Evolutionary conservation across 306 rosid species (phyloP), one percentile per base, ranked within the genome.

Genomic region (Coriaria nepalensis): DNA sequence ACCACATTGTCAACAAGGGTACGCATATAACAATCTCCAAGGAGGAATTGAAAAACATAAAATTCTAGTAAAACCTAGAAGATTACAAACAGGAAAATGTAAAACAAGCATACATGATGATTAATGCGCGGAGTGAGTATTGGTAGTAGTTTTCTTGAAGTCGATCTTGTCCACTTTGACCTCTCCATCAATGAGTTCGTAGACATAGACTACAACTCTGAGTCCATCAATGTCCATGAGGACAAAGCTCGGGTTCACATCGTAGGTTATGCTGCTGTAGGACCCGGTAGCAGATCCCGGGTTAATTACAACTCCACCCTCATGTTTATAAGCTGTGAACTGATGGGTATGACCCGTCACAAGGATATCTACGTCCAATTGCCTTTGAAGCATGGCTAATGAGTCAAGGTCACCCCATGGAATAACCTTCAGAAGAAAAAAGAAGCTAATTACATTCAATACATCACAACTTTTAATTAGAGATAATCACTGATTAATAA

Each of bases 331-430:
- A 36, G 98, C 95, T 2, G 98, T 85, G 68, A 85, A 90, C 63
- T 81, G 95, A 68, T 90, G 95, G 5, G 98, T 90, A 57, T 90
- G 98, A 44, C 98, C 95, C 5, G 95, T 90, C 48, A 90, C 85
- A 48, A 90, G 98, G 82, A 90, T 85, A 72, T 90, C 98, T 13
- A 90, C 98, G 60, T 85, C 98, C 66, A 90, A 83, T 76, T 90
- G 95, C 82, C 98, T 81, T 69, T 90, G 98, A 51, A 85, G 79
- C 98, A 85, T 90, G 46, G 98, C 95, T 10, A 90, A 78, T n/a
- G 98, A 90, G 71, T 90, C 98, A 5, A 90, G 81, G 79, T 90
- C 98, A 13, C 98, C 98, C 95, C 98, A 90, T 45, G 95, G 98
- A 79, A 85, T 73, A 73, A 90, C 98, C 98, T 90, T 68, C 74